Conservation (phyloP, 2,329 filamentous ascomycete species). For the Pseudopithomyces chartarum region DNA sequence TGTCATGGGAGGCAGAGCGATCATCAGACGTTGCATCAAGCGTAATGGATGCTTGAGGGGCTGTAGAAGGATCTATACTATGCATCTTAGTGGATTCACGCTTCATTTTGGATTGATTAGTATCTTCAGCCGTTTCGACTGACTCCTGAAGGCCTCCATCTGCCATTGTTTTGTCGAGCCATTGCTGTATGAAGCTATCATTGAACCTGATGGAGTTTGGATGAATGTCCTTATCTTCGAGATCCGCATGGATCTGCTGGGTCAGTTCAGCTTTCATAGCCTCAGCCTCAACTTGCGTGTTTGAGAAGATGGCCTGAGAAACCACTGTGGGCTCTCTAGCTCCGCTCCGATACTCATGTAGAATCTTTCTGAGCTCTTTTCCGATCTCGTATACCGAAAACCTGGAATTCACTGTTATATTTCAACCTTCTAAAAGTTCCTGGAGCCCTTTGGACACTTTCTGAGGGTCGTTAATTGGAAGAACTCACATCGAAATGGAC, state of each 20-base stretch:
- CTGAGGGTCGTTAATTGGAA: neutral
- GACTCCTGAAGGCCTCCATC: slow-evolving; percentile 3
- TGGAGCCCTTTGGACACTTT: neutral
- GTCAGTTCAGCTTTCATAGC: neutral
- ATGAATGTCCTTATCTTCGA: slow-evolving; percentile 4
- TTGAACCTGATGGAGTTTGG: neutral
- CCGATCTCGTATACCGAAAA: neutral
- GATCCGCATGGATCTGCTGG: slow-evolving; percentile 2
- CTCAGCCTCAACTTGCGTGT: neutral
- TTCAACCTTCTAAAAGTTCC: neutral
- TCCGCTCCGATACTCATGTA: neutral
- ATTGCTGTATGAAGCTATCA: slow-evolving; percentile 1
- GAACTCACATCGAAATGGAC: neutral
- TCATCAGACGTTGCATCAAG: neutral
- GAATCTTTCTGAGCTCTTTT: neutral
- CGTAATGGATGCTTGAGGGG: neutral
- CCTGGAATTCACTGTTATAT: neutral
- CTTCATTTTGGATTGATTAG: neutral
- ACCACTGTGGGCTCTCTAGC: slow-evolving; percentile 5
- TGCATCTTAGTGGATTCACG: neutral
- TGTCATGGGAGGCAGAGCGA: neutral
- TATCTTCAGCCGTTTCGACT: no score
- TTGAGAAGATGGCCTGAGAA: neutral
- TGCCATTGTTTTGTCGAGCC: neutral
- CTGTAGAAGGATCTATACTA: neutral